phyloP scores from a whole-genome alignment of 176 grass and related monocot species.

The Musa schizocarpa region DNA sequence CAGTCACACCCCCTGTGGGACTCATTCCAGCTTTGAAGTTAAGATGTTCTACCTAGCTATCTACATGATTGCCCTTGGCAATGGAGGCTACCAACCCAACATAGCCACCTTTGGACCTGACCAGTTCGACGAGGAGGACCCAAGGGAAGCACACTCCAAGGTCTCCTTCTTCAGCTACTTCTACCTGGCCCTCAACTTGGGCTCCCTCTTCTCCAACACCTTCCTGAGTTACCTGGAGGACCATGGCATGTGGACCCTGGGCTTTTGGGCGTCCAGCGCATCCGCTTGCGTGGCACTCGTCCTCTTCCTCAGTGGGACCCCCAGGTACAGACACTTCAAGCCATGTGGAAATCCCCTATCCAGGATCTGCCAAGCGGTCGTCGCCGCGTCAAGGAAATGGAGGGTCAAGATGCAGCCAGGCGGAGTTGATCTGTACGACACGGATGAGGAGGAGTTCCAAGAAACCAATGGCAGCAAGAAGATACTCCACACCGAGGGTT shows the following conservation, averaged over 20 bases:
- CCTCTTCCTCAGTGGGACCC: neutral
- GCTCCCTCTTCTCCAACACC: constrained; percentile 18
- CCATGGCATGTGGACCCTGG: constrained; percentile 11
- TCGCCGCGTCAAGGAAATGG: constrained; percentile 12
- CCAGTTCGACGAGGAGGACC: constrained; percentile 14
- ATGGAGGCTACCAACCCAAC: constrained; percentile 15
- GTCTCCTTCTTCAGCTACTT: constrained; percentile 10
- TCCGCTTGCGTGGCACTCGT: constrained; percentile 1
- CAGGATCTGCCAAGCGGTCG: neutral
- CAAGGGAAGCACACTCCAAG: neutral
- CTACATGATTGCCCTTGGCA: constrained; percentile 11
- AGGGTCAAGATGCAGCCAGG: neutral
- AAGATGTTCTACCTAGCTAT: constrained; percentile 8
- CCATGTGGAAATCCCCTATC: constrained; percentile 1
- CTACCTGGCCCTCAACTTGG: constrained; percentile 13
- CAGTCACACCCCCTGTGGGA: neutral
- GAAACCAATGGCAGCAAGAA: neutral
- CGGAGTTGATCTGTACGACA: constrained; percentile 1
- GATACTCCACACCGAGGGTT: constrained; percentile 4
- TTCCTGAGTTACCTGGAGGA: constrained; percentile 8
- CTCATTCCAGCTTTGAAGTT: neutral
- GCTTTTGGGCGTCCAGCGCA: neutral
- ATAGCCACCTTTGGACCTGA: constrained; percentile 8
- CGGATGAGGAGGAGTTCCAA: neutral
- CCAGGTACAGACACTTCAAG: constrained; percentile 1